These are phyloP conservation scores for Drechslerella dactyloides DNA, from an alignment of 2,329 filamentous ascomycete species.

Conservation along the genomic window DNA sequence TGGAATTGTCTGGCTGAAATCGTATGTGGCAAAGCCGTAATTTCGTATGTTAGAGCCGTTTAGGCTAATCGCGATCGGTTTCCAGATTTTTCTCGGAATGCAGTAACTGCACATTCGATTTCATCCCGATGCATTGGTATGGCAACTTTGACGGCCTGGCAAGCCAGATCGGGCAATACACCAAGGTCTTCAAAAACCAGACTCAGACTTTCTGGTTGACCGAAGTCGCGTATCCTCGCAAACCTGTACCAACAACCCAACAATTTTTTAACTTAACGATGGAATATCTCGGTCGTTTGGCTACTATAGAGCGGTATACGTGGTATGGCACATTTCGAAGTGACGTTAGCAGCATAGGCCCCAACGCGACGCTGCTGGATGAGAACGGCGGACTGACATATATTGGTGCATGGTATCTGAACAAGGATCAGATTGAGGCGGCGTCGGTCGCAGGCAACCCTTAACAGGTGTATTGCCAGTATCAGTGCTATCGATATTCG, in stretches of 20 bases:
- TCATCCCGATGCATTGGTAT: conserved; percentile 71
- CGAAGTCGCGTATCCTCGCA: conserved; percentile 71
- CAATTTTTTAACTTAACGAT: conserved; percentile 71
- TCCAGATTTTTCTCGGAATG: conserved; percentile 52
- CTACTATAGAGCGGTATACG: conserved; percentile 71
- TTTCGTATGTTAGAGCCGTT: not conserved
- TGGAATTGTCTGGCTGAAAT: conserved; percentile 71
- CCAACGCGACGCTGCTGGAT: conserved; percentile 74
- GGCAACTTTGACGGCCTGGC: conserved; percentile 73
- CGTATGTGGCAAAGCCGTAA: conserved; percentile 60
- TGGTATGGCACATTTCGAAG: conserved; percentile 78
- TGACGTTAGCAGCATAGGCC: conserved; percentile 73
- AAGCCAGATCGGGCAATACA: conserved; percentile 69
- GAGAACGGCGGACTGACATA: conserved; percentile 73
- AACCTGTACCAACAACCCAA: conserved; percentile 66
- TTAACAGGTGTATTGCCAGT: not conserved
- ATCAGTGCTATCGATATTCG: too few species aligned
- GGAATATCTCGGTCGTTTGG: conserved; percentile 70
- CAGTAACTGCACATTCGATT: conserved; percentile 67
- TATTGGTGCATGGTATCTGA: conserved; percentile 78
- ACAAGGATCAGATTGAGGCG: conserved; percentile 57
- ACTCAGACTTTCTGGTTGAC: conserved; percentile 72
- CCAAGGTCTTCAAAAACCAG: conserved; percentile 66
- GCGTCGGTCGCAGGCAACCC: conserved; percentile 36
- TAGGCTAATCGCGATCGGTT: conserved; percentile 4